Percentiles rank a stretch among this genome's conserved stretches.
Conservation (phyloP, 805 yeast genomes). For the Alloascoidea africana region DNA sequence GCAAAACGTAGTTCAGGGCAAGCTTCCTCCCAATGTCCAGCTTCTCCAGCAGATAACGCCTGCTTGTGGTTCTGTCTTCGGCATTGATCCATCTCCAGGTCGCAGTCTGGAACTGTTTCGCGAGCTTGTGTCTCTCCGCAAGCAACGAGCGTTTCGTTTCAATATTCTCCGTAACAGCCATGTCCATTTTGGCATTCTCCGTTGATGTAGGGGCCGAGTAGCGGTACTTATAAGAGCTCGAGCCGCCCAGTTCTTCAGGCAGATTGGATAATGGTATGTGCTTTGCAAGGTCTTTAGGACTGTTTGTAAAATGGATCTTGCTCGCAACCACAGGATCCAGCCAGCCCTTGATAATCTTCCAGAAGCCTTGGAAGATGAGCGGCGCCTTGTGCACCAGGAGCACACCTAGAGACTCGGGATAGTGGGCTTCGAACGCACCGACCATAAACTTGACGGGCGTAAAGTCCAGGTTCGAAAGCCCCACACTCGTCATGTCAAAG, state of each 20-base stretch:
- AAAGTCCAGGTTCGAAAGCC: conserved; percentile 72
- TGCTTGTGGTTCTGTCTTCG: not conserved
- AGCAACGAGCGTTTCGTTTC: conserved; percentile 24
- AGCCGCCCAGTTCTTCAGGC: conserved; percentile 53
- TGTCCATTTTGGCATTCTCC: conserved; percentile 22
- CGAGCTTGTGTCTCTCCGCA: conserved; percentile 33
- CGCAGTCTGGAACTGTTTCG: conserved; percentile 31
- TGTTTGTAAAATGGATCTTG: conserved; percentile 59
- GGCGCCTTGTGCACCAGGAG: conserved; percentile 71
- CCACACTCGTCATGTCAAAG: conserved; percentile 63
- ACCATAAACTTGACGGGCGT: conserved; percentile 65
- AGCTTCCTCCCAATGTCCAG: conserved; percentile 13
- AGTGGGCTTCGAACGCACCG: conserved; percentile 69
- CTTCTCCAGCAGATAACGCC: not conserved
- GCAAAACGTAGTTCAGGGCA: conserved; percentile 35
- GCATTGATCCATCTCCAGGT: conserved; percentile 47
- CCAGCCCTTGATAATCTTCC: conserved; percentile 75
- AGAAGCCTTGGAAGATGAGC: conserved; percentile 73
- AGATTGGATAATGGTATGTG: conserved; percentile 36
- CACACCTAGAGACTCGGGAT: conserved; percentile 66
- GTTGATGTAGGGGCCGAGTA: conserved; percentile 37
- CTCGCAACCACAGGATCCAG: conserved; percentile 77
- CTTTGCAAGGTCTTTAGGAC: conserved; percentile 37
- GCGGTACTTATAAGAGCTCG: conserved; percentile 29
- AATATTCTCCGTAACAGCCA: conserved; percentile 18